Evolutionary conservation across 2,329 filamentous ascomycete genomes (phyloP).

Genomic region (Penicillium janthinellum): DNA sequence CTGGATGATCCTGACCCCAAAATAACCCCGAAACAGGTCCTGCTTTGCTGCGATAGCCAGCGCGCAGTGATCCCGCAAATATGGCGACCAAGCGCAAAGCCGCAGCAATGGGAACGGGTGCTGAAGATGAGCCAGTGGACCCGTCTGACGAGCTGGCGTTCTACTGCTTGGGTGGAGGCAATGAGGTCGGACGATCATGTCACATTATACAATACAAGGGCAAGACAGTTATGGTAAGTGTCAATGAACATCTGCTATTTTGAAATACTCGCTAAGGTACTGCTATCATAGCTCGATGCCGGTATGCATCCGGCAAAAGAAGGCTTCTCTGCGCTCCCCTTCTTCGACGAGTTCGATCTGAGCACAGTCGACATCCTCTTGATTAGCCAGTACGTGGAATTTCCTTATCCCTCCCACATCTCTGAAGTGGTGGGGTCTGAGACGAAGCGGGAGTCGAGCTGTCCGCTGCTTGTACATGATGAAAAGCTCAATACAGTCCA

Average conservation of each 20-base stretch:
- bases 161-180: slow-evolving; percentile 88
- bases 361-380: slow-evolving; percentile 96
- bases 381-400: slow-evolving; percentile 91
- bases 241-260: neutral
- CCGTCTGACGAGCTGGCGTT: slow-evolving; percentile 94
- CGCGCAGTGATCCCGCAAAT: slow-evolving; percentile 16
- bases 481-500: slow-evolving; percentile 39
- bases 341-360: slow-evolving; percentile 97
- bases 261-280: slow-evolving; percentile 10
- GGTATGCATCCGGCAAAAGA: slow-evolving; percentile 97
- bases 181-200: slow-evolving; percentile 95
- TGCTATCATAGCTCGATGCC: slow-evolving; percentile 74
- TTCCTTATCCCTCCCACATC: slow-evolving; percentile 17
- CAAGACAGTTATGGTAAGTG: slow-evolving; percentile 92
- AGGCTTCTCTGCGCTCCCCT: slow-evolving; percentile 87
- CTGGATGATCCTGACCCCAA: neutral
- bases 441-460: neutral
- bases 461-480: slow-evolving; percentile 39
- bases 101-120: slow-evolving; percentile 66
- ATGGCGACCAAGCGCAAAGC: slow-evolving; percentile 97
- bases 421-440: neutral
- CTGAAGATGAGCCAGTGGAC: slow-evolving; percentile 82
- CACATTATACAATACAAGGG: slow-evolving; percentile 99
- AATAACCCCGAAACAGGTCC: slow-evolving; percentile 2
- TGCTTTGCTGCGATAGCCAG: neutral